Conservation (phyloP, 805 yeast genomes). For the Starmerella powellii region DNA sequence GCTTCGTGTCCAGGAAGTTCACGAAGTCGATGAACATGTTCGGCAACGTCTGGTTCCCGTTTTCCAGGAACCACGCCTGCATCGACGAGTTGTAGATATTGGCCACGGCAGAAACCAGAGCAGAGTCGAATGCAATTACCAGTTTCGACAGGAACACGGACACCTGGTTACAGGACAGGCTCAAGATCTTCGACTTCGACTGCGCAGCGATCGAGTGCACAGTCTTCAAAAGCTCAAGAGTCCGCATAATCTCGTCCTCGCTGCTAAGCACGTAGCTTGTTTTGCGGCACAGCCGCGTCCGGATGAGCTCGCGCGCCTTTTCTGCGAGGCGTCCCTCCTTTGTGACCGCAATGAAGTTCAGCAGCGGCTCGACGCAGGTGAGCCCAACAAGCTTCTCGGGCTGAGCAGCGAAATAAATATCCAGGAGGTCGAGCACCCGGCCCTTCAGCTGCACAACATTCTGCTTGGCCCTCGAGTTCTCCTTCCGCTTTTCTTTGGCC, state of each 20-base stretch:
- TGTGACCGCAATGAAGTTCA: conserved; percentile 52
- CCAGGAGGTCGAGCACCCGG: conserved; percentile 66
- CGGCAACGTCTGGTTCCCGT: conserved; percentile 39
- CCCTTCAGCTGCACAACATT: conserved; percentile 68
- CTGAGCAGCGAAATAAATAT: conserved; percentile 42
- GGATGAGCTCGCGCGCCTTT: conserved; percentile 62
- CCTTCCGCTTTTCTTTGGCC: conserved; percentile 45
- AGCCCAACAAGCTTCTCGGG: conserved; percentile 28
- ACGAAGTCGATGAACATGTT: conserved; percentile 61
- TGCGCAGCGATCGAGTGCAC: conserved; percentile 32
- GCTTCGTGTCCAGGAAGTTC: conserved; percentile 58
- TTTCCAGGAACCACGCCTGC: conserved; percentile 47
- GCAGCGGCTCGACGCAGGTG: conserved; percentile 42
- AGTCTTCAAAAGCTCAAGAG: conserved; percentile 24
- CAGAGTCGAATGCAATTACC: conserved; percentile 29
- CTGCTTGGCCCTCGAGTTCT: conserved; percentile 66
- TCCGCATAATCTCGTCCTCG: conserved; percentile 21
- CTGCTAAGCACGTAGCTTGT: conserved; percentile 11
- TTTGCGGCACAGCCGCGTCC: conserved; percentile 26
- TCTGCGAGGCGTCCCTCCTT: conserved; percentile 57
- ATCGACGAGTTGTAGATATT: conserved; percentile 46
- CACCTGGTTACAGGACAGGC: conserved; percentile 50
- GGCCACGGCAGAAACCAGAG: conserved; percentile 35
- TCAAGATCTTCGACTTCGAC: conserved; percentile 39
- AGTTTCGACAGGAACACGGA: conserved; percentile 54